These are phyloP conservation scores for Geotrichum reessii DNA, from an alignment of 1,139 yeast genomes.

Conservation along the genomic window DNA sequence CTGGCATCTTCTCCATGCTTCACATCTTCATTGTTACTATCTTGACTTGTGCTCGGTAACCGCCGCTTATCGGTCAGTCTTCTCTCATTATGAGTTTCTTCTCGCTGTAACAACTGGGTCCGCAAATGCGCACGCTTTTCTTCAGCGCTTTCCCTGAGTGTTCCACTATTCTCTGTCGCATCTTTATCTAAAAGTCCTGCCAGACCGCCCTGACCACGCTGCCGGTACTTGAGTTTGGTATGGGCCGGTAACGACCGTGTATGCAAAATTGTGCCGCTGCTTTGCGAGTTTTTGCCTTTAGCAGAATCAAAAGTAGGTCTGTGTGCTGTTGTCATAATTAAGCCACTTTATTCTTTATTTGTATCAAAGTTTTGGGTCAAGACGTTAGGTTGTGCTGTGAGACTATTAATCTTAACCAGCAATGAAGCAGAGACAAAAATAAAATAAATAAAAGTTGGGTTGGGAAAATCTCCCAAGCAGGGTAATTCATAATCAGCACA, in stretches of 20 bases:
- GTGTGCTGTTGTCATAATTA: constrained; percentile 78
- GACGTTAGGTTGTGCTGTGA: background rate
- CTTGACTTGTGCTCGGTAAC: constrained; percentile 15
- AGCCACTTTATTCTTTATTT: background rate
- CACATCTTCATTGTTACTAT: constrained; percentile 21
- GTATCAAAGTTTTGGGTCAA: background rate
- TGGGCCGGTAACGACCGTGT: constrained; percentile 70
- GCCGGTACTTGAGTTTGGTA: constrained; percentile 55
- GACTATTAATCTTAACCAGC: background rate
- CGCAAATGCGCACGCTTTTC: constrained; percentile 5
- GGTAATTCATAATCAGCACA: background rate
- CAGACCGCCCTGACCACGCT: constrained; percentile 36
- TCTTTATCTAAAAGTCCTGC: constrained; percentile 15
- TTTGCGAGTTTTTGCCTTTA: constrained; percentile 52
- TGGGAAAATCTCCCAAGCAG: constrained; percentile 1
- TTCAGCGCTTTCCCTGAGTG: background rate
- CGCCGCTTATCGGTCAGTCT: constrained; percentile 7
- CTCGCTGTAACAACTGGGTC: constrained; percentile 10
- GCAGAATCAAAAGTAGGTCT: constrained; percentile 88
- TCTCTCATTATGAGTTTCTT: constrained; percentile 12
- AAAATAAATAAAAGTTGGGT: background rate
- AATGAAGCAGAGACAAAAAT: background rate
- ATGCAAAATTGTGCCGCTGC: constrained; percentile 50
- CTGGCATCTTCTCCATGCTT: constrained; percentile 19
- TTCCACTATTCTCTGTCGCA: background rate